Percentiles rank a stretch among this genome's conserved stretches.
Conservation (phyloP, 805 yeast genomes). For the Metschnikowia shivogae region DNA sequence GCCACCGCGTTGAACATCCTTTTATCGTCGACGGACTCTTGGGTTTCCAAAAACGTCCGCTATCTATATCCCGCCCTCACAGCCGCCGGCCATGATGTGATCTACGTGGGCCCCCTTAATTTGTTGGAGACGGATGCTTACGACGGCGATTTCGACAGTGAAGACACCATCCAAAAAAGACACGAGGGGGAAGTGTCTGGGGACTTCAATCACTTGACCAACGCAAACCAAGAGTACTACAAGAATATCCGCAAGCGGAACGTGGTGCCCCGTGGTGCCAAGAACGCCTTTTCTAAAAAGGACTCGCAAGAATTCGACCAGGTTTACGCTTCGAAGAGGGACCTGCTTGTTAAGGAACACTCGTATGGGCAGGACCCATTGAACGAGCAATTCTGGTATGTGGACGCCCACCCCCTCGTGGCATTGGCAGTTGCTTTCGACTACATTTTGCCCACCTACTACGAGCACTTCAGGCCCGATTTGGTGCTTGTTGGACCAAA, state of each 20-base stretch:
- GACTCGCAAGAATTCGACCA: conserved; percentile 3
- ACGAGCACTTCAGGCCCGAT: conserved; percentile 27
- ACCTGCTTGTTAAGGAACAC: conserved; percentile 2
- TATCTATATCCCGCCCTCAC: conserved; percentile 25
- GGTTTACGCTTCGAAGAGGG: background rate
- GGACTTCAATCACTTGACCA: conserved; percentile 31
- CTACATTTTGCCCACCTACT: conserved; percentile 23
- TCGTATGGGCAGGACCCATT: conserved; percentile 35
- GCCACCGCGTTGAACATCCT: conserved; percentile 25
- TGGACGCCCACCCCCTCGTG: conserved; percentile 26
- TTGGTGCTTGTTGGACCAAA: conserved; percentile 34
- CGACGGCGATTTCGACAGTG: conserved; percentile 13
- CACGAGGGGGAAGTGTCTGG: conserved; percentile 14
- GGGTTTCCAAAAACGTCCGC: conserved; percentile 36
- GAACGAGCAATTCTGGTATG: conserved; percentile 30
- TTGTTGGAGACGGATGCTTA: conserved; percentile 1
- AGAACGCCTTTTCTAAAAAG: conserved; percentile 14
- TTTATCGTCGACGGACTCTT: conserved; percentile 31
- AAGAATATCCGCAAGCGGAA: conserved; percentile 16
- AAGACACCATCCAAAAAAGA: conserved; percentile 5
- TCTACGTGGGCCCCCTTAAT: conserved; percentile 31
- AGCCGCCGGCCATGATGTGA: conserved; percentile 29
- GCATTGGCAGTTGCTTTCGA: conserved; percentile 25
- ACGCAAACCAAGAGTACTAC: conserved; percentile 29
- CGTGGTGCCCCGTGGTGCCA: conserved; percentile 18